A percentile compares a stretch with the other conserved stretches of the same genome.
Conservation (phyloP, 2,329 filamentous ascomycete genomes). For the Pseudogymnoascus sp. region DNA sequence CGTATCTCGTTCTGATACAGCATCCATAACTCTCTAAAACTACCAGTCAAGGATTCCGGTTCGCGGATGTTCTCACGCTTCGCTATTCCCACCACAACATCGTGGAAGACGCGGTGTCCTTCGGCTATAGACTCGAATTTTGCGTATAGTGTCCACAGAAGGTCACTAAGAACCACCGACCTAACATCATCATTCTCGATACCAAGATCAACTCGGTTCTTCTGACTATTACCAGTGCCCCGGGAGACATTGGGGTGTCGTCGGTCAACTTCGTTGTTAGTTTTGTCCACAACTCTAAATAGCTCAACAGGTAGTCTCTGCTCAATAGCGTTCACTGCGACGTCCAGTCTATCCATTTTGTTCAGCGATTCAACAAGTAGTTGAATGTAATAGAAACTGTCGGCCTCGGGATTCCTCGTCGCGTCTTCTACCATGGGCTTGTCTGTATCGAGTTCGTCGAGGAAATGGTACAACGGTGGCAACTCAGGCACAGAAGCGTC, state of each 20-base stretch:
- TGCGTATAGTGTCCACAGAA: constrained; percentile 86
- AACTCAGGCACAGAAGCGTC: constrained; percentile 37
- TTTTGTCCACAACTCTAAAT: constrained; percentile 89
- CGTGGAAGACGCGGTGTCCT: constrained; percentile 87
- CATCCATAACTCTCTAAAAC: constrained; percentile 97
- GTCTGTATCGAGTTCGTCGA: constrained; percentile 56
- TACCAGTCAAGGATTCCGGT: constrained; percentile 63
- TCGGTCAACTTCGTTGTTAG: constrained; percentile 87
- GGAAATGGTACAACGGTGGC: constrained; percentile 49
- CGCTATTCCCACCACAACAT: constrained; percentile 80
- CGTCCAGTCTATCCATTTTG: constrained; percentile 77
- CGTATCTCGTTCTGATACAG: constrained; percentile 96
- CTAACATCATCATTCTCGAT: constrained; percentile 68
- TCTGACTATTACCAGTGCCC: constrained; percentile 41
- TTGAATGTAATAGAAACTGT: constrained; percentile 90
- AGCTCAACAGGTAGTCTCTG: constrained; percentile 89
- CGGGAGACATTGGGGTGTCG: constrained; percentile 78
- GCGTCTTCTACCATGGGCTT: constrained; percentile 71
- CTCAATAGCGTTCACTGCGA: constrained; percentile 83
- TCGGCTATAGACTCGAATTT: constrained; percentile 98
- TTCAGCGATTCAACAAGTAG: constrained; percentile 84
- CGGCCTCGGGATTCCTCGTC: constrained; percentile 85
- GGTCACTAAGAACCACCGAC: constrained; percentile 80
- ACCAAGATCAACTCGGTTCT: constrained; percentile 56
- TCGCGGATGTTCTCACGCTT: constrained; percentile 67